Evolutionary conservation across 2,329 filamentous ascomycete species (phyloP), one percentile per base, ranked within the genome.

Genomic region (Neodidymelliopsis sp.): DNA sequence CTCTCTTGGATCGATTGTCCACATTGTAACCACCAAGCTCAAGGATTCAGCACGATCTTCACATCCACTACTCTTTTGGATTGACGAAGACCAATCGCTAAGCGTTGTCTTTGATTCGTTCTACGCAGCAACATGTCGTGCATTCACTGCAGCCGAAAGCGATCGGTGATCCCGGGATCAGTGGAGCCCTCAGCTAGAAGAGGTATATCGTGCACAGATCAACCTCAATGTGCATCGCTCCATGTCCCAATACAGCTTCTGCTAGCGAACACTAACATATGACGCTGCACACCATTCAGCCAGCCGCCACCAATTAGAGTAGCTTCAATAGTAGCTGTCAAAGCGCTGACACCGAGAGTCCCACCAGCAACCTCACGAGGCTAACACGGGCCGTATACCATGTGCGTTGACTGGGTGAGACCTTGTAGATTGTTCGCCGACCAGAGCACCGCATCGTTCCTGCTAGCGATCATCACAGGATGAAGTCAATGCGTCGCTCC

Each of bases 241-340:
- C 27, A 24, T 12, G 12, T 45, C 42, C 27, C 38, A 40, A 43
- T 42, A 11, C 13, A 54, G 47, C 39, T 50, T 31, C 29, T 28
- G 25, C 20, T 56, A 60, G 54, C 58, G 49, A 54, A 38, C 25
- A 34, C 40, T 44, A 55, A 36, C 23, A 11, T 29, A 40, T 16
- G 27, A 39, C 23, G 30, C 45, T 53, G 37, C 35, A 41, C 31
- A 54, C 41, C 56, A 52, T 41, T 53, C 45, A 46, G 47, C 48
- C 38, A 49, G 39, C 40, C 47, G 52, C 33, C 31, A 36, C 56
- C 62, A 65, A 63, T 63, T 22, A 48, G 25, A 27, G 13, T 29
- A 11, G 37, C 27, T 28, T 29, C 18, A 48, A 56, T 41, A 39
- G 20, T n/a, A 49, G 43, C 37, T 44, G 42, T 35, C 37, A 41